Evolutionary conservation across 139 green algal species (phyloP).

Genomic region (Asterochloris sp.): DNA sequence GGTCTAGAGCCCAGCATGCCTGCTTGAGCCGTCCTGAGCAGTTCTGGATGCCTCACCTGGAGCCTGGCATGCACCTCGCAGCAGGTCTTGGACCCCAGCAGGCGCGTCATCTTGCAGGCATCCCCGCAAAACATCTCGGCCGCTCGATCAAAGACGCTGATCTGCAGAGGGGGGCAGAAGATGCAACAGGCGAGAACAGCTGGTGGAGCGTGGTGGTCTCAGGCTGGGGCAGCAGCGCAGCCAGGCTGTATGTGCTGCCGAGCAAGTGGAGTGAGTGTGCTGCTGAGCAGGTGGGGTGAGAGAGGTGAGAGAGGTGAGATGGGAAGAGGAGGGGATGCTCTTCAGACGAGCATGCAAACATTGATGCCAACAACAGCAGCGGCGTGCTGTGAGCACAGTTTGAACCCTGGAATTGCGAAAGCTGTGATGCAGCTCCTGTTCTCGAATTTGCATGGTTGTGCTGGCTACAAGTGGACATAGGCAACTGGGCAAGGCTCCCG

Average conservation of each 20-base stretch:
- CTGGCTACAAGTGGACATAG: too few relatives aligned
- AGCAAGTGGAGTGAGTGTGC: neutral
- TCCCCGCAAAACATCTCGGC: slow-evolving; percentile 37
- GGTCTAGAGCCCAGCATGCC: too few relatives aligned
- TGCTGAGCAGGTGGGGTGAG: neutral
- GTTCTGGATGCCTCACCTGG: neutral
- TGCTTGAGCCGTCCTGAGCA: too few relatives aligned
- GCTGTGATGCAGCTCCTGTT: too few relatives aligned
- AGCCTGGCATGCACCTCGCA: slow-evolving; percentile 18
- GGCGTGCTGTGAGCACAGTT: too few relatives aligned
- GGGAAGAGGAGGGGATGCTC: too few relatives aligned
- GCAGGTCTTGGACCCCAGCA: slow-evolving; percentile 37
- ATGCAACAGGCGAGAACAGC: neutral
- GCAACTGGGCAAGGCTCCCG: too few relatives aligned
- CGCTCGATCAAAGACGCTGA: slow-evolving; percentile 26
- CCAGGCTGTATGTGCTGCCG: neutral
- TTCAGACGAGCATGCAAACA: too few relatives aligned
- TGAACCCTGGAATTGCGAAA: too few relatives aligned
- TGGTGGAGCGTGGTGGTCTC: neutral
- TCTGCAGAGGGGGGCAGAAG: neutral
- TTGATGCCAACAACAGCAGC: too few relatives aligned
- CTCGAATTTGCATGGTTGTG: too few relatives aligned
- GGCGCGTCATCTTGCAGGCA: slow-evolving; percentile 33
- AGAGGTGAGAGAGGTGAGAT: neutral
- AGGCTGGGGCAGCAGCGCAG: neutral